Evolutionary conservation across 2,329 filamentous ascomycete genomes (phyloP), one percentile per base, ranked within the genome.

Genomic region (Drechslera avenae): DNA sequence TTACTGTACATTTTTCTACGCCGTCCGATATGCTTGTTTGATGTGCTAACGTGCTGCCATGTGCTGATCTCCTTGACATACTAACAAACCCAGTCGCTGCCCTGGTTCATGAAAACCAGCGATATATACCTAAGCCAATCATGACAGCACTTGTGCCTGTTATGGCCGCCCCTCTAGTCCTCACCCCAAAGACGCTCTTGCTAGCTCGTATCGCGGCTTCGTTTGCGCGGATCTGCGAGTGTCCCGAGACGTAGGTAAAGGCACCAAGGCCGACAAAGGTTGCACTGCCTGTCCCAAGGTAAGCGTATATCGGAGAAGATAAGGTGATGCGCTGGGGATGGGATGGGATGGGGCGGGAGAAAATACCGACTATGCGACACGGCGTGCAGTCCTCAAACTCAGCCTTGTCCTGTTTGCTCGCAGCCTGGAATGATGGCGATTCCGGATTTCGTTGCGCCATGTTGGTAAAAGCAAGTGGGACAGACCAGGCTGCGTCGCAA

Each of bases 301-400:
- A 14, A 13, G 30, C 14, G 9, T 12, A 16, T 21, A 17, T 50
- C 19, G 40, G 40, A 30, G 21, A 17, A 26, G 26, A 31, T 26
- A 2, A 30, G 18, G 32, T 6, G 9, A 31, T 41, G 36, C 17
- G 10, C 5, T 13, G 26, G 46, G 19, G 21, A 23, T 23, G 21
- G 21, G 21, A 23, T 23, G 21, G 14, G 6, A 37, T 17, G 36
- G 32, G 8, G 12, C 6, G 14, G 9, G 10, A 3, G 8, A 14
- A 14, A 60, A 21, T 75, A 90, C 89, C 89, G 45, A 90, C 79
- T 23, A 91, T 73, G 66, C 83, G 83, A 76, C 89, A 94, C 28
- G 86, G 78, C 33, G 85, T 76, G 72, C 89, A 93, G 74, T 93
- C 82, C 57, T 89, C 71, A 50, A 69, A 73, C 36, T 70, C 54